Evolutionary conservation across 345 rosid species (phyloP).

Genomic region (Gossypium australe): DNA sequence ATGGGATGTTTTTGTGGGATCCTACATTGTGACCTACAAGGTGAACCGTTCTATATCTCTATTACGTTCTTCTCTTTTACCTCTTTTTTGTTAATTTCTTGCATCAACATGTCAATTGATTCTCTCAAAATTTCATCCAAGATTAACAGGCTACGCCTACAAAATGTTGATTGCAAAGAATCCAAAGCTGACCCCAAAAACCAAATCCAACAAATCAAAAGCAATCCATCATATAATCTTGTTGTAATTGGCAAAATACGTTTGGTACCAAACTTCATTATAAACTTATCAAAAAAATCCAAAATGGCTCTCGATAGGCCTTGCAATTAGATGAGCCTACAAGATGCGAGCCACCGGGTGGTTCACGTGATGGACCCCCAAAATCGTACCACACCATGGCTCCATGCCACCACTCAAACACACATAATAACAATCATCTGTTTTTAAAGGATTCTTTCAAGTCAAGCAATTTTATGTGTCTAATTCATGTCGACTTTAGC

Average conservation of each 20-base stretch:
- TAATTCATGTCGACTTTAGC: neutral
- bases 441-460: neutral
- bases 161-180: neutral
- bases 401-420: neutral
- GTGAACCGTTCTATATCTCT: no score
- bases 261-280: slow-evolving; percentile 1
- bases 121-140: no score
- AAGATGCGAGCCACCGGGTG: slow-evolving; percentile 2
- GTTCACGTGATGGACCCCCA: slow-evolving; percentile 12
- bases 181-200: neutral
- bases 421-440: neutral
- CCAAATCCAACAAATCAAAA: neutral
- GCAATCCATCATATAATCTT: neutral
- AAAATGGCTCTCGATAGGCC: neutral
- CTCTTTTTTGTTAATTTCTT: no score
- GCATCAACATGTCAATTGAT: no score
- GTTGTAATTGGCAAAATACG: neutral
- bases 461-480: neutral
- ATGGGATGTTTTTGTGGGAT: no score
- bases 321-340: slow-evolving; percentile 3
- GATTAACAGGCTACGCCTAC: neutral
- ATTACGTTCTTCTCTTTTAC: no score
- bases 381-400: slow-evolving; percentile 1
- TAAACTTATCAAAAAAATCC: neutral
- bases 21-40: no score